Evolutionary conservation across 345 rosid species (phyloP), one percentile per base, ranked within the genome.

Genomic region (Hevea brasiliensis): DNA sequence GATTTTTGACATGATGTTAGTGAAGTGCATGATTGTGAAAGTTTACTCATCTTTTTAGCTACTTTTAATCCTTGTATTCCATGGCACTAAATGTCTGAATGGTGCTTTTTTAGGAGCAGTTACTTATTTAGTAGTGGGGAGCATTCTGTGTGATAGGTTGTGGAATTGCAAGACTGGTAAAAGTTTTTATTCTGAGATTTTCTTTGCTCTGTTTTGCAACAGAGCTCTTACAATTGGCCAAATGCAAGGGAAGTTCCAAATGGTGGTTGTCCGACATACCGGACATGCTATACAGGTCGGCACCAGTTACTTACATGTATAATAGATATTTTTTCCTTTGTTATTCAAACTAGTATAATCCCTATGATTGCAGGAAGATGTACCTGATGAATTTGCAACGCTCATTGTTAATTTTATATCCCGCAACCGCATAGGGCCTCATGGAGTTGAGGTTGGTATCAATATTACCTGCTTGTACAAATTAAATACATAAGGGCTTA

Each of bases 241-340:
- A 84, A 94, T 94, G 98, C 97, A 92, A 92, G 98, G 98, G 72
- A 94, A 94, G 80, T 94, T 94, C 80, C 98, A 94, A 81, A 90
- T 94, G 98, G 90, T 92, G 24, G 94, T 92, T 40, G 91, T 94
- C 48, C 89, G 93, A 78, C 93, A 94, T 82, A 89, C 98, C 0
- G 98, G 98, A 55, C 98, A 94, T 87, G 98, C 98, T 61, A 94
- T 94, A 74, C 98, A 94, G 97, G 98, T 94, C 51, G 45, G 4
- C 26, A 54, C 67, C 29, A 18, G 51, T 51, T 26, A n/a, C 20
- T 37, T 67, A 12, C 51, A 72, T 26, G 26, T 21, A n/a, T 68
- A 6, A 12, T n/a, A 48, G 24, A 18, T 10, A 1, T 10, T 10
- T 60, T 69, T 12, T 62, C 14, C 32, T 20, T 35, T 8, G 13